phyloP scores from a whole-genome alignment of 1,284 basidiomycete species.

The Boletus smithii region DNA sequence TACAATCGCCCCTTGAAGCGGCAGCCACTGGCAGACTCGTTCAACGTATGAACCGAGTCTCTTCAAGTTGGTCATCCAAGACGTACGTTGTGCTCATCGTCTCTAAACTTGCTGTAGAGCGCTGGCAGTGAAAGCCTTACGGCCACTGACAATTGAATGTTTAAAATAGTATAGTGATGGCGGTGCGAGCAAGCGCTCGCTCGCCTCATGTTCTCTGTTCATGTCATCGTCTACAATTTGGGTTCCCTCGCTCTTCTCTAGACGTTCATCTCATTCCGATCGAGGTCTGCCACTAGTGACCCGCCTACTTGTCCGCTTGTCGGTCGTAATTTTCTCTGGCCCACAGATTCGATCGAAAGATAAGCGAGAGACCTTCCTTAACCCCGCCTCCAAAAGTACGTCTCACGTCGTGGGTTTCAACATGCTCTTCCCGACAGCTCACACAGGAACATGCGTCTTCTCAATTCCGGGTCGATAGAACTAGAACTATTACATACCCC shows the following conservation, averaged over 20 bases:
- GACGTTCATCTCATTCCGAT: not conserved
- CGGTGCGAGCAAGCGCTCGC: slow-evolving; percentile 11
- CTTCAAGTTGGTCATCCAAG: too few relatives aligned
- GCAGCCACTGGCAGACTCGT: too few relatives aligned
- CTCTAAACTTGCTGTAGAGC: too few relatives aligned
- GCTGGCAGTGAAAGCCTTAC: too few relatives aligned
- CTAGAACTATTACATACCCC: slow-evolving; percentile 16
- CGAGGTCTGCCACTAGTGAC: not conserved
- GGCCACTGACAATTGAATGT: not conserved
- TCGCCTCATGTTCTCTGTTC: slow-evolving; percentile 1
- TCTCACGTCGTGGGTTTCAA: not conserved
- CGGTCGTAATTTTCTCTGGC: not conserved
- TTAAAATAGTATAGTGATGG: slow-evolving; percentile 3
- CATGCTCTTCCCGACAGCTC: not conserved
- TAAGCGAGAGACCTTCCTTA: not conserved
- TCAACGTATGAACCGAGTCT: too few relatives aligned
- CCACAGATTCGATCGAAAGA: not conserved
- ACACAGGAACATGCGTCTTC: slow-evolving; percentile 28
- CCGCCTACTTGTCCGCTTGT: not conserved
- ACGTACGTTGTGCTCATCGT: too few relatives aligned
- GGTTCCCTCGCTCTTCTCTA: not conserved
- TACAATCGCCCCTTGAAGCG: too few relatives aligned
- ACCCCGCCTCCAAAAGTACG: slow-evolving; percentile 3
- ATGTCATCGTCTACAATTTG: not conserved
- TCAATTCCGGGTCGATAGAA: slow-evolving; percentile 39